Percentiles rank a stretch among this genome's conserved stretches.
Evolutionary conservation across 2,329 filamentous ascomycete genomes (phyloP).

Genomic region (Penicillium sp.): DNA sequence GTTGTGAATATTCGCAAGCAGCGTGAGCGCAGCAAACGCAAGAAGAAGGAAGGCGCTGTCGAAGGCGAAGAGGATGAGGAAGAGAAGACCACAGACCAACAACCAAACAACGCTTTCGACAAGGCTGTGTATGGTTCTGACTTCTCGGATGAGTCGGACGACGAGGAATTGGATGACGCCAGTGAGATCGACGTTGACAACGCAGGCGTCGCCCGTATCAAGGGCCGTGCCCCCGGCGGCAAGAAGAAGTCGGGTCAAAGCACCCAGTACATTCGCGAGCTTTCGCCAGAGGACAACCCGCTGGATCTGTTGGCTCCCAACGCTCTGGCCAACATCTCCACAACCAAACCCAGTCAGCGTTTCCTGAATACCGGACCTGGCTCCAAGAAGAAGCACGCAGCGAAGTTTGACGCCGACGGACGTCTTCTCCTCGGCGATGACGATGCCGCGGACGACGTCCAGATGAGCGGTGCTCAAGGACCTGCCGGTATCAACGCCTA

Average conservation of each 20-base stretch:
- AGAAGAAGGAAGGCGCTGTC: constrained; percentile 64
- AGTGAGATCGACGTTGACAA: constrained; percentile 41
- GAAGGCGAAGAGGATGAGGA: constrained; percentile 54
- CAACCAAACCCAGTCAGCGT: constrained; percentile 65
- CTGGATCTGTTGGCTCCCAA: constrained; percentile 86
- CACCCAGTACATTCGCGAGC: constrained; percentile 80
- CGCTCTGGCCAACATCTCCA: constrained; percentile 87
- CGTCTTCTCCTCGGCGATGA: constrained; percentile 41
- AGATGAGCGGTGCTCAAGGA: constrained; percentile 28
- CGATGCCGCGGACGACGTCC: constrained; percentile 30
- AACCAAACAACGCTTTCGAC: constrained; percentile 87
- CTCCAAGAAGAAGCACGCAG: constrained; percentile 38
- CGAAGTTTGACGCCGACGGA: constrained; percentile 42
- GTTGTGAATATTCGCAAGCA: constrained; percentile 93
- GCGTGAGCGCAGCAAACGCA: constrained; percentile 82
- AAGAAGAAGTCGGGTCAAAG: constrained; percentile 45
- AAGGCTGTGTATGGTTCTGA: constrained; percentile 83
- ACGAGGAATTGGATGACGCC: constrained; percentile 49
- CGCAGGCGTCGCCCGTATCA: constrained; percentile 29
- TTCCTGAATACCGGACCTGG: constrained; percentile 38
- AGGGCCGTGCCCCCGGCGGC: constrained; percentile 34
- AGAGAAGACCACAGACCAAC: constrained; percentile 43
- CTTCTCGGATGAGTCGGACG: constrained; percentile 49
- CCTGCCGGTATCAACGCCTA: constrained; percentile 52
- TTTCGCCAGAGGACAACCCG: constrained; percentile 73